Evolutionary conservation across 2,329 filamentous ascomycete species (phyloP), one percentile per base, ranked within the genome.

Genomic region (Thielaviopsis musarum): DNA sequence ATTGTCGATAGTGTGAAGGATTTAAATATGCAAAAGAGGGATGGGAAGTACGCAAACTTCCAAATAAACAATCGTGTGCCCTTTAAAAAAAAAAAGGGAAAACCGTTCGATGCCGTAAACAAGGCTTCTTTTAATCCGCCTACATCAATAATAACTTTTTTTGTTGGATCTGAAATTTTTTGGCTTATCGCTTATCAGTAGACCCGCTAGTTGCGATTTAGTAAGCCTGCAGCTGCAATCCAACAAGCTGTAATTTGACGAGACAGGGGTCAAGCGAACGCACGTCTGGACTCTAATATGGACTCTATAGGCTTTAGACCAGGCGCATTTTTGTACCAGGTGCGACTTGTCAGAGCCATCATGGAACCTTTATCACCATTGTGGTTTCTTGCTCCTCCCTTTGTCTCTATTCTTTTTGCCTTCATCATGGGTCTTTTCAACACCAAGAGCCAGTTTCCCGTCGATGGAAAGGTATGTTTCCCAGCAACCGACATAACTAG

Each of bases 381-480:
- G 34, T 68, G 66, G 65, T 61, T 67, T 60, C 52, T 56, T 41
- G 53, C 64, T 28, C 61, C 68, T 12, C 66, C 69, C 15, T 65
- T 73, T 56, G 62, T 72, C 34, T 69, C 70, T 13, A 55, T 74
- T 15, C 55, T 72, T 28, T 62, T 72, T 38, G 69, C 70, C 13
- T 65, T 70, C 61, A 68, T 69, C 56, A 90, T 91, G 86, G 83
- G 84, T n/a, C 68, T 84, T 61, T 85, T 88, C 61, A 70, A 76
- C 56, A 45, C 38, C 38, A 72, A 77, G 59, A 84, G 95, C 69
- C 79, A 89, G 63, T 89, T 97, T 74, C 81, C 84, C 56, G 87
- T 96, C 12, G 83, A 90, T 66, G 89, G 89, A 70, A 87, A 86
- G 77, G 91, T 93, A 70, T 5, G 38, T n/a, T 15, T 15, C 30